Evolutionary conservation across 1,139 yeast species (phyloP), one percentile per base, ranked within the genome.

Genomic region (Diutina sp.): DNA sequence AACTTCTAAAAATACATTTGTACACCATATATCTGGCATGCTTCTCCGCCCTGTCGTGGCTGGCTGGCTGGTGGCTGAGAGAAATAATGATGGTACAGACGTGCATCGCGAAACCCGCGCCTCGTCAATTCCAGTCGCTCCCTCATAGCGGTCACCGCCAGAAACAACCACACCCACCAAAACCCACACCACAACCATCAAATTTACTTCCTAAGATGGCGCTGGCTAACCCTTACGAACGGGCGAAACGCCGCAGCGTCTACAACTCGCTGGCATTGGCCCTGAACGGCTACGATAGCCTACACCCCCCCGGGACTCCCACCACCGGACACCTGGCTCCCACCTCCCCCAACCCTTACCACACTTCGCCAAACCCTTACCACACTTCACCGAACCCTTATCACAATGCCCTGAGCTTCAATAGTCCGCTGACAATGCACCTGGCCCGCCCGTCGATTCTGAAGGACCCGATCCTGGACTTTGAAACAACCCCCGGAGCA

Each of bases 231-330:
- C 53, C 53, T 3, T 50, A 50, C 44, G 53, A 50, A 32, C 41
- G 44, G n/a, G 53, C 53, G 11, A 50, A 50, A 32, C 53, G 53
- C 14, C 41, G 53, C 41, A 50, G 53, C 11, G 11, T 50, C 29
- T 30, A 30, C 44, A 32, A 30, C 21, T 28, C 51, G 12, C 51
- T 25, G 38, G 18, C 16, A 4, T 8, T 50, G 6, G 18, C 53
- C 8, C 44, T 18, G 44, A 30, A 28, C 11, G 53, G 44, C 9
- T 50, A 50, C 53, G 35, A 32, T n/a, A 18, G 32, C n/a, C 32
- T 32, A 11, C 11, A 38, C 18, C 21, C 32, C 6, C 53, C 51
- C n/a, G 38, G 16, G 6, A 29, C 29, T 16, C 51, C 51, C 6
- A 16, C 35, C 35, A 28, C 35, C 6, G 50, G 50, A 16, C 50